A percentile compares a stretch with the other conserved stretches of the same genome.
phyloP scores from a whole-genome alignment of 257 asterid genomes.

The Plantago elongata region DNA sequence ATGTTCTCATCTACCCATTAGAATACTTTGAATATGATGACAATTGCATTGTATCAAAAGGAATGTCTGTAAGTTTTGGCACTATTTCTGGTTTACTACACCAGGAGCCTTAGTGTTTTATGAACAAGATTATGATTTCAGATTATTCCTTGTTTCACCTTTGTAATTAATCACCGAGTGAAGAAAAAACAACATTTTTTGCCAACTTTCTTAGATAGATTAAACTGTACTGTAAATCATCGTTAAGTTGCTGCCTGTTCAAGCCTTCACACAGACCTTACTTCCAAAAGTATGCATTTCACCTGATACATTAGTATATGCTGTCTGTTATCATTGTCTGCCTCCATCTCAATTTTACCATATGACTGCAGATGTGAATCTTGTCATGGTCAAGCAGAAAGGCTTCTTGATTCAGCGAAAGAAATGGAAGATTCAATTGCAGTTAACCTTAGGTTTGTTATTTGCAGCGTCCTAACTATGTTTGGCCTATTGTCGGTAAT shows the following conservation, averaged over 20 bases:
- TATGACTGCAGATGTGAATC: conserved; percentile 80
- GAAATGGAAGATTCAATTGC: conserved; percentile 99
- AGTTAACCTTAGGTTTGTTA: conserved; percentile 81
- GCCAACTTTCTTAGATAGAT: neutral
- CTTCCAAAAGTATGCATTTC: neutral
- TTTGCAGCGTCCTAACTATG: conserved; percentile 5
- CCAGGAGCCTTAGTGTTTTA: too few relatives aligned
- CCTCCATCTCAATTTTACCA: conserved; percentile 15
- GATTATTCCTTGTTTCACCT: too few relatives aligned
- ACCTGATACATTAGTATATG: neutral
- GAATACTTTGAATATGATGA: conserved; percentile 11
- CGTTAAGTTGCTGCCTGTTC: neutral
- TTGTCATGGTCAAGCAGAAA: conserved; percentile 97
- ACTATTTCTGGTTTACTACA: too few relatives aligned
- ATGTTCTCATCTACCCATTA: conserved; percentile 10
- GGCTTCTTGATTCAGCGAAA: conserved; percentile 97
- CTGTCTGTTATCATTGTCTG: conserved; percentile 2
- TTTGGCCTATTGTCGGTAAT: conserved; percentile 5
- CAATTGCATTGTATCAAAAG: conserved; percentile 15
- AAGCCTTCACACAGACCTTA: neutral
- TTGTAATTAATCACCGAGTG: too few relatives aligned
- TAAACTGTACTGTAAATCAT: neutral
- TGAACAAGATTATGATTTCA: too few relatives aligned
- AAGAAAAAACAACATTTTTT: too few relatives aligned
- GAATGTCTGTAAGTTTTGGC: neutral